Base-by-base conservation (phyloP, 331 rosid species). In the Saraca asoca region DNA sequence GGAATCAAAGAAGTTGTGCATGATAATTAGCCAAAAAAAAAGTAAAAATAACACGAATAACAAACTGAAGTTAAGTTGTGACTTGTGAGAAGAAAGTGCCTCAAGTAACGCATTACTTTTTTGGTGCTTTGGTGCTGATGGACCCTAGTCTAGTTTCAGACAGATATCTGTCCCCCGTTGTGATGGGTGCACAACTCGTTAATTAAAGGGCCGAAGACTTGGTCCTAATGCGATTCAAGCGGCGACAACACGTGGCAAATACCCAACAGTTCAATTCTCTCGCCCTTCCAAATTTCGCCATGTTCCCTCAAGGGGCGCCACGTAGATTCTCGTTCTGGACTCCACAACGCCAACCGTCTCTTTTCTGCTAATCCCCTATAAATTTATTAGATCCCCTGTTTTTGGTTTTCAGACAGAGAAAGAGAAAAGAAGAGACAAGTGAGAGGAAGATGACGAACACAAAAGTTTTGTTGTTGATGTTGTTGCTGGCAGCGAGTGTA, bases 191-290 rank as follows among this genome's bases (percentile, higher is more conserved):
- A n/a, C n/a, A n/a, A n/a, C n/a, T n/a, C n/a, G n/a, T n/a, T n/a
- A n/a, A n/a, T n/a, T n/a, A n/a, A n/a, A n/a, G n/a, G n/a, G n/a
- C n/a, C n/a, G n/a, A n/a, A n/a, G n/a, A n/a, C n/a, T n/a, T n/a
- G n/a, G n/a, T n/a, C n/a, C n/a, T n/a, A n/a, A n/a, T n/a, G n/a
- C n/a, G n/a, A n/a, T n/a, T n/a, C n/a, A n/a, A n/a, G n/a, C n/a
- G n/a, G n/a, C n/a, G n/a, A n/a, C 53, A 31, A 78, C 90, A 80
- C 88, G 86, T 84, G 88, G 68, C 73, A 4, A 29, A 11, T 70
- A 12, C 29, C n/a, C n/a, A n/a, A 6, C 13, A 0, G 2, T 51
- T 15, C 7, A 15, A 34, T 20, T 17, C 53, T 57, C 10, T 0
- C 7, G 20, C 54, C 74, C 60, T 45, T 71, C 78, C 16, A 17